Evolutionary conservation across 2,329 filamentous ascomycete genomes (phyloP), one percentile per base, ranked within the genome.

Genomic region (Corinectria fuckeliana): DNA sequence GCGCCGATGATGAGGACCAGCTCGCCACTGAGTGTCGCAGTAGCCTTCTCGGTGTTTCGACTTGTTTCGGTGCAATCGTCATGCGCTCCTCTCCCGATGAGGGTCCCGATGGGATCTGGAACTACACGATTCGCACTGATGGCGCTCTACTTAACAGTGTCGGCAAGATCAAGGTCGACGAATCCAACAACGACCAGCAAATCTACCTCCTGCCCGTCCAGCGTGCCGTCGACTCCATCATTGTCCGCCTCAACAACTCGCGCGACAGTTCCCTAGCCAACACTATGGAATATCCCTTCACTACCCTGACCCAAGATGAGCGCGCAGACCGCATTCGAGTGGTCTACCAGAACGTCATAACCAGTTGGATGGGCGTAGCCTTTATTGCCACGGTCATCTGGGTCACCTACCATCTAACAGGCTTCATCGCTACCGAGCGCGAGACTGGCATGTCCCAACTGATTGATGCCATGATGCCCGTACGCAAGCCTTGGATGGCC

Each of bases 401-500:
- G 54, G 85, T 97, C 23, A 89, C 89, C 34, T 97, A 97, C 73
- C 93, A 97, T 70, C 81, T 96, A 56, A 91, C 92, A 0, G 93
- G 93, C 8, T 88, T 93, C 68, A 89, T 96, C 73, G 93, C 93
- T 7, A 87, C 88, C 2, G 93, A 97, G 76, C 83, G 93, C 56
- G 93, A 97, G 78, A 81, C 88, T 14, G 93, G 93, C 58, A 95
- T 97, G 85, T 91, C 91, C 4, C 91, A 93, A 63, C 81, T 97
- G 25, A 87, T 97, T 41, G 93, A 97, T 75, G 90, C 92, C 54
- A 97, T 96, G 92, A 93, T 95, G 82, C 90, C 91, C 1, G 91
- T 91, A 55, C 82, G 83, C 54, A 83, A 83, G 48, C 80, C 85
- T 41, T 96, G 92, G 91, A 83, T 92, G 69, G 88, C 90, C 9